Evolutionary conservation across 352 stramenopile species (phyloP), one percentile per base, ranked within the genome.

Genomic region (Globisporangium nagaii): DNA sequence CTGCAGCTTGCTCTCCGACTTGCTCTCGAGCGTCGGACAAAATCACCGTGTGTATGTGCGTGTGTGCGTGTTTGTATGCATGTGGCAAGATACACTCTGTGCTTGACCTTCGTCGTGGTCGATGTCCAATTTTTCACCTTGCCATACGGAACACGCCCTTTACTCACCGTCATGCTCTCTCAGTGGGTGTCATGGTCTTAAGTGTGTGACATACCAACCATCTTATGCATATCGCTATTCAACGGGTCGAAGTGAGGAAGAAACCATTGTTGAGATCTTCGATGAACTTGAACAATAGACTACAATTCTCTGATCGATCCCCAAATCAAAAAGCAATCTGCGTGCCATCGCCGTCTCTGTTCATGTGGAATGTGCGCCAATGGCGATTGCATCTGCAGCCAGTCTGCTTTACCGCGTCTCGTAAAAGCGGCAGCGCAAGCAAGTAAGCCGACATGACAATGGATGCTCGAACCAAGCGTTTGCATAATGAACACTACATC

Each of bases 301-400:
- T 90, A 90, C 80, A 90, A 90, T 90, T 90, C 80, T 90, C 80
- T 88, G 80, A 90, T 90, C 80, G 78, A 88, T 86, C 28, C 24
- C 56, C 60, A 10, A 53, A 40, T 20, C 30, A 41, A 22, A 40
- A 32, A 15, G 12, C 44, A 27, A n/a, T n/a, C n/a, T n/a, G n/a
- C n/a, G n/a, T n/a, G n/a, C n/a, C n/a, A n/a, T n/a, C n/a, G n/a
- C n/a, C n/a, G n/a, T n/a, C n/a, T 15, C 1, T 35, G 27, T 25
- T n/a, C 11, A 17, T 22, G 10, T 40, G 35, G n/a, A n/a, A n/a
- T n/a, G n/a, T n/a, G n/a, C n/a, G n/a, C n/a, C n/a, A n/a, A n/a
- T n/a, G n/a, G n/a, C n/a, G n/a, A n/a, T n/a, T n/a, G n/a, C n/a
- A n/a, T n/a, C n/a, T n/a, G n/a, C n/a, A n/a, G n/a, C n/a, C n/a